Conservation (phyloP, 139 green algal species). For the Chlorella sp. region DNA sequence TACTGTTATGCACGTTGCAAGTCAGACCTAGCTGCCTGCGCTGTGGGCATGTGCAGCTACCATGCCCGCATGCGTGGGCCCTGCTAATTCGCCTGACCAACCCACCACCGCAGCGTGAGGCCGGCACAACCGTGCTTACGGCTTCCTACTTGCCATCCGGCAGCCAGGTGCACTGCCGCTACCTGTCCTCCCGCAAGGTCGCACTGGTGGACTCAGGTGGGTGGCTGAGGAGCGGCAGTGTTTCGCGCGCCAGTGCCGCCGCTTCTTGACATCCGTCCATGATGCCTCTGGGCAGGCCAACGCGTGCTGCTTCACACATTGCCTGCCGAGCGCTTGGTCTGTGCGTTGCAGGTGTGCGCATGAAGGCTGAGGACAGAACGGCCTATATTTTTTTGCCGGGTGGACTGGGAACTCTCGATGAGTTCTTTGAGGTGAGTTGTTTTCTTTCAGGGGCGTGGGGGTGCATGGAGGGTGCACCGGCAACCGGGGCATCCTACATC, state of each 20-base stretch:
- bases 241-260: no score
- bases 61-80: background rate
- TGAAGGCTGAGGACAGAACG: conserved; percentile 52
- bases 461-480: background rate
- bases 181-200: conserved; percentile 66
- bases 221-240: background rate
- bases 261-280: no score
- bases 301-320: no score
- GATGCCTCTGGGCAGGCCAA: no score
- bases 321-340: no score
- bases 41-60: background rate
- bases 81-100: background rate
- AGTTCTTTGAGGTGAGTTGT: no score
- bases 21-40: no score
- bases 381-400: conserved; percentile 82
- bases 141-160: conserved; percentile 58
- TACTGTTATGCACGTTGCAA: no score
- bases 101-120: conserved; percentile 45
- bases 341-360: conserved; percentile 58
- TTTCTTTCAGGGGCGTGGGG: no score
- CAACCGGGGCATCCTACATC: no score
- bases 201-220: conserved; percentile 54
- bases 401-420: conserved; percentile 53
- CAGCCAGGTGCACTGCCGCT: conserved; percentile 58
- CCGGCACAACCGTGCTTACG: conserved; percentile 65